Base-by-base conservation (phyloP, 176 grass and related monocot species). In the Bothriochloa decipiens region DNA sequence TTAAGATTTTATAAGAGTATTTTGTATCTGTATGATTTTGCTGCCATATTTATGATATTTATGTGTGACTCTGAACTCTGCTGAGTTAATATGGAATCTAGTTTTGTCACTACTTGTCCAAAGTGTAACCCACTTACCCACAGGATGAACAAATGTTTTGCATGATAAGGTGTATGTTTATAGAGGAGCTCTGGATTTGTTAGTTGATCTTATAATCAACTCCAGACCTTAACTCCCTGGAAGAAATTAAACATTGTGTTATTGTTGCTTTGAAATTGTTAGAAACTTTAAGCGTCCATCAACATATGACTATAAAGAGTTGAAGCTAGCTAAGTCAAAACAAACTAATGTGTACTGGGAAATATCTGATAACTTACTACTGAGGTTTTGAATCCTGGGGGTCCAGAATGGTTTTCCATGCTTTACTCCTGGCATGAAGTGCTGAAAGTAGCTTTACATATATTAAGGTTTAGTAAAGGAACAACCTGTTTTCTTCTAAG, bases 161-260 rank as follows among this genome's bases (percentile, higher is more conserved):
- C 20, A 14, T 63, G 46, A 52, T 76, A 29, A 29, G 3, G 26
- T 18, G 7, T 15, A 26, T 76, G 11, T 22, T 25, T 55, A 20
- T 27, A 77, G 50, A 46, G 23, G 16, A 61, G 3, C 52, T 78
- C 45, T 45, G 3, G 10, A 26, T 14, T 70, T 79, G 53, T 58
- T 46, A 36, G 53, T 74, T 70, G 18, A 25, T 70, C 17, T 43
- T 77, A 28, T 84, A 39, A 53, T 0, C 39, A 62, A 83, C 12
- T 45, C 16, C 39, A 46, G 25, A 62, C n/a, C 22, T 20, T 57
- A 18, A 60, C 25, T 62, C 17, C 18, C 9, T 1, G 22, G n/a
- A 27, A 53, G 45, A 74, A 52, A 74, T 27, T 17, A 17, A 17
- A 35, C 2, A 2, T 35, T 75, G 8, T 57, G 29, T 57, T n/a